These are phyloP conservation scores for Coelastrella sp. DNA, from an alignment of 139 green algal species.

Conservation along the genomic window DNA sequence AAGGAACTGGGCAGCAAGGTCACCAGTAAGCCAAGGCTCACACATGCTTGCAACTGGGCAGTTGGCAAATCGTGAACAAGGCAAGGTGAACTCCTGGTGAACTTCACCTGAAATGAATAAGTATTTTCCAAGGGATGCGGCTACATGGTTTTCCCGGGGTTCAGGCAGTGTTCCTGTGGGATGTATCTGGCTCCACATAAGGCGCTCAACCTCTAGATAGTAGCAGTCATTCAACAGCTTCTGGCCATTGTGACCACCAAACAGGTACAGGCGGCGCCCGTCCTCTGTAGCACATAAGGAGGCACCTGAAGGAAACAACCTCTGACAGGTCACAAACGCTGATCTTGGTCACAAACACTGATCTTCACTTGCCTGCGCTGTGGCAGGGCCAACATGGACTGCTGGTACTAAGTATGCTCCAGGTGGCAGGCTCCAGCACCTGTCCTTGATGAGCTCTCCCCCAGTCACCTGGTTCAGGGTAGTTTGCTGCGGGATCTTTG, in stretches of 20 bases:
- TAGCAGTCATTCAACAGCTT: constrained; percentile 70
- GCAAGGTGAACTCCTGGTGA: no score
- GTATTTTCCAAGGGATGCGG: constrained; percentile 70
- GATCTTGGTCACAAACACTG: neutral
- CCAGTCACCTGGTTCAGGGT: no score
- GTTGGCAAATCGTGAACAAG: no score
- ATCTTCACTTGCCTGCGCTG: no score
- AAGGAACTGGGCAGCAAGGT: no score
- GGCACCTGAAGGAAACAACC: constrained; percentile 41
- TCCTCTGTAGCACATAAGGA: constrained; percentile 69
- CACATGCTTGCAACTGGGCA: no score
- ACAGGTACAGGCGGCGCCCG: constrained; percentile 74
- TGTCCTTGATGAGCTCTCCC: no score
- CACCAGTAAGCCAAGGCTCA: no score
- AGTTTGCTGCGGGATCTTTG: neutral
- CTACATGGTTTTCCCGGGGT: constrained; percentile 60
- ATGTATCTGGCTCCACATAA: constrained; percentile 66
- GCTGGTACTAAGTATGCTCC: no score
- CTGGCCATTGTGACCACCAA: constrained; percentile 69
- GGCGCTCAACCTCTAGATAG: constrained; percentile 64
- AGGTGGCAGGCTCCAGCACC: no score
- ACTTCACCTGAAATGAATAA: constrained; percentile 68
- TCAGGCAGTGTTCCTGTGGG: constrained; percentile 54
- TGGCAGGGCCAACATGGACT: no score
- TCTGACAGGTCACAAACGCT: neutral